Percentiles rank a stretch among this genome's conserved stretches.
Conservation (phyloP, 75 land plant species). For the Pinus taeda region DNA sequence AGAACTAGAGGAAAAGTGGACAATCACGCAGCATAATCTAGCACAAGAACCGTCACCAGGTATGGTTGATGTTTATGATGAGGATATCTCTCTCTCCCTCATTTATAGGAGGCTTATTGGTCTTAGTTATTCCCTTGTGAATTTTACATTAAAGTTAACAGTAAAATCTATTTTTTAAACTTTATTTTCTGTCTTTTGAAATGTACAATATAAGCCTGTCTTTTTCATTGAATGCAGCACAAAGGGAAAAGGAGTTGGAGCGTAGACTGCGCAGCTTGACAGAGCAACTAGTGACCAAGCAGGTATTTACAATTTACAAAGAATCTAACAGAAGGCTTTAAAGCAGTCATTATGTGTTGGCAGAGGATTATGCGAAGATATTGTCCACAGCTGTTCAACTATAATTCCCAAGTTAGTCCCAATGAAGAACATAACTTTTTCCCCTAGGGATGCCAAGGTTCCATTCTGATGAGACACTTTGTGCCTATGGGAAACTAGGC, state of each 20-base stretch:
- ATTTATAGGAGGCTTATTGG: not conserved
- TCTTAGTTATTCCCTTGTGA: not conserved
- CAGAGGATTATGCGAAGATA: not conserved
- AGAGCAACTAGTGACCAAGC: constrained; percentile 33
- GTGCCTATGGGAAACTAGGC: not conserved
- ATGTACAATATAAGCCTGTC: not conserved
- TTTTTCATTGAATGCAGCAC: constrained; percentile 16
- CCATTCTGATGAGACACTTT: not conserved
- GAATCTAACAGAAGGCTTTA: not conserved
- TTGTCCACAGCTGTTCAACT: not conserved
- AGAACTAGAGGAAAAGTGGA: constrained; percentile 24
- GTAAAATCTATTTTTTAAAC: not conserved
- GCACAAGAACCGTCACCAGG: constrained; percentile 31
- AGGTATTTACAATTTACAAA: constrained; percentile 19
- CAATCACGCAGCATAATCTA: constrained; percentile 22
- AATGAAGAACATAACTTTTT: too few species aligned
- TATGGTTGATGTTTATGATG: not conserved
- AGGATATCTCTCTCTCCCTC: not conserved
- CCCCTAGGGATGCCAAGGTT: too few species aligned
- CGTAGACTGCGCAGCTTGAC: constrained; percentile 32
- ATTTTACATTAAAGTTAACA: not conserved
- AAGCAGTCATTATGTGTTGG: not conserved
- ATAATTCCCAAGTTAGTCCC: not conserved
- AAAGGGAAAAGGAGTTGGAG: constrained; percentile 38
- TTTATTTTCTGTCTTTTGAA: not conserved